Conservation (phyloP, 495 filamentous ascomycete species). For the Penicillium egyptiacum region DNA sequence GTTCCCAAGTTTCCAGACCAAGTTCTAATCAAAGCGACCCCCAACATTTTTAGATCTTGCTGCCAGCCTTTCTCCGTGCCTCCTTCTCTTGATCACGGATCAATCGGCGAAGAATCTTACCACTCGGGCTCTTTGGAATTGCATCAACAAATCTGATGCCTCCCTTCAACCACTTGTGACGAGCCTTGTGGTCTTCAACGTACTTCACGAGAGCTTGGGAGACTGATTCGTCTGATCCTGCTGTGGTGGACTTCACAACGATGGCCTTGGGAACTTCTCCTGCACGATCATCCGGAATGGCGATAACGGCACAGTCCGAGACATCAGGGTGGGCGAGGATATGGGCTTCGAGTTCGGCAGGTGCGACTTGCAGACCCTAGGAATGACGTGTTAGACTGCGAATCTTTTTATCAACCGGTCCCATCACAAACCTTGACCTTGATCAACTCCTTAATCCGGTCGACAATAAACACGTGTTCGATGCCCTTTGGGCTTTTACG, state of each 20-base stretch:
- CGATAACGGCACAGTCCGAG: slow-evolving; percentile 82
- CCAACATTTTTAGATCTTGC: slow-evolving; percentile 47
- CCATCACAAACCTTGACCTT: slow-evolving; percentile 73
- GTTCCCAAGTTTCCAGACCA: neutral
- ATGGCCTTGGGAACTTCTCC: slow-evolving; percentile 89
- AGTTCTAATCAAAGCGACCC: neutral
- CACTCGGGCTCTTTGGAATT: slow-evolving; percentile 87
- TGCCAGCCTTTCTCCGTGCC: slow-evolving; percentile 59
- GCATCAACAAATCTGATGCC: slow-evolving; percentile 73
- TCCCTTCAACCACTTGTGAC: slow-evolving; percentile 87
- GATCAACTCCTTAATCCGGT: slow-evolving; percentile 91
- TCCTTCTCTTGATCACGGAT: slow-evolving; percentile 80
- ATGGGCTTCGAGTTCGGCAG: slow-evolving; percentile 87
- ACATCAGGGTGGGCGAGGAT: slow-evolving; percentile 79
- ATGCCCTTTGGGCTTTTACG: slow-evolving; percentile 59
- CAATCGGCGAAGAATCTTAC: slow-evolving; percentile 84
- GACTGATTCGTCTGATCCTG: slow-evolving; percentile 58
- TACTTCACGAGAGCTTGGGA: slow-evolving; percentile 68
- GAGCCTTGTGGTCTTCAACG: slow-evolving; percentile 79
- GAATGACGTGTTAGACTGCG: neutral
- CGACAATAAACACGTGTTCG: slow-evolving; percentile 82
- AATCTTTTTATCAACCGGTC: neutral
- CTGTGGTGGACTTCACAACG: slow-evolving; percentile 68
- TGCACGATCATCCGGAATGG: slow-evolving; percentile 68
- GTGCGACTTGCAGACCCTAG: slow-evolving; percentile 88